phyloP scores from a whole-genome alignment of 371 early-diverging fungal genomes.

The Apophysomyces ossiformis region DNA sequence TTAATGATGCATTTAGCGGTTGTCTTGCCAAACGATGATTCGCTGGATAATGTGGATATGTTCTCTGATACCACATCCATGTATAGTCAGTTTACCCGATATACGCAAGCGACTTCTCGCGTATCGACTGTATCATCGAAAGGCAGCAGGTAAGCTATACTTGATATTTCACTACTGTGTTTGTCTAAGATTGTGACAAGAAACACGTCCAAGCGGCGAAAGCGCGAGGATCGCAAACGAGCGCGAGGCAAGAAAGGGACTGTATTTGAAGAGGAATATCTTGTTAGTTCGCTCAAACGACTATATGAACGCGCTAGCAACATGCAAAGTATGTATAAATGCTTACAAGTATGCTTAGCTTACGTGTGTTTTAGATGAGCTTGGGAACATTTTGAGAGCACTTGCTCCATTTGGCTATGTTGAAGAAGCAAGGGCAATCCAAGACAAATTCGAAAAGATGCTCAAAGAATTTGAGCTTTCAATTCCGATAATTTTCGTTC shows the following conservation, averaged over 20 bases:
- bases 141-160: conserved; percentile 40
- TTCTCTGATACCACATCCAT: conserved; percentile 93
- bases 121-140: conserved; percentile 58
- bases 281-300: conserved; percentile 71
- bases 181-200: conserved; percentile 24
- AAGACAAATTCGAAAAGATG: conserved; percentile 46
- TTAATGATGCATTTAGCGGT: neutral
- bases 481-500: conserved; percentile 47
- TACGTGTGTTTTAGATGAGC: conserved; percentile 38
- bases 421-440: conserved; percentile 51
- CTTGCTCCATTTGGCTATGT: conserved; percentile 50
- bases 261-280: conserved; percentile 88
- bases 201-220: conserved; percentile 73
- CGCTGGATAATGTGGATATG: conserved; percentile 87
- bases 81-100: conserved; percentile 84
- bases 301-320: conserved; percentile 53
- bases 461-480: conserved; percentile 35
- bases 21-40: conserved; percentile 60
- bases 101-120: conserved; percentile 67
- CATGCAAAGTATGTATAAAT: conserved; percentile 44
- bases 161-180: too few relatives aligned
- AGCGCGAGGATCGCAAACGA: conserved; percentile 76
- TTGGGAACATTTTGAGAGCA: conserved; percentile 43
- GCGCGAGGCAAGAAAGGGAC: conserved; percentile 88
- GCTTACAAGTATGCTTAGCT: neutral